Conservation (phyloP, 768 basidiomycete genomes). For the Tricholomella constricta region DNA sequence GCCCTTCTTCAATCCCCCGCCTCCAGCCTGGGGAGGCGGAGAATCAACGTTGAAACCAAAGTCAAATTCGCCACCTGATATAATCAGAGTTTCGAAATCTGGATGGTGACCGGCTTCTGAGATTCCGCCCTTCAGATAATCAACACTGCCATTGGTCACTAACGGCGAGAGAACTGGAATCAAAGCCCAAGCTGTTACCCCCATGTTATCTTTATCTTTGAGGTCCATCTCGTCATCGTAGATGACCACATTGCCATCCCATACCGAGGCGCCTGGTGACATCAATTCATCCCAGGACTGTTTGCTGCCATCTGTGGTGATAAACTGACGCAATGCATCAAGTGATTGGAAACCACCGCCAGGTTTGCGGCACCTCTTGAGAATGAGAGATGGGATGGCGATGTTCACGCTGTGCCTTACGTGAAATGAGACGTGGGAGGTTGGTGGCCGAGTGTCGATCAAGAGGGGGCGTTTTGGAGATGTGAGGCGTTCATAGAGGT, state of each 20-base stretch:
- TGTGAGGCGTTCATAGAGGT: constrained; percentile 50
- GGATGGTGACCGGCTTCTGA: constrained; percentile 60
- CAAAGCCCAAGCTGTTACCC: constrained; percentile 70
- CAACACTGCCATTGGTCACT: constrained; percentile 52
- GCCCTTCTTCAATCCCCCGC: constrained; percentile 32
- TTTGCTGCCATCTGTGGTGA: constrained; percentile 78
- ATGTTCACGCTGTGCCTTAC: constrained; percentile 77
- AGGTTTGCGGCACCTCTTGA: constrained; percentile 79
- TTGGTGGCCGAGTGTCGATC: constrained; percentile 79
- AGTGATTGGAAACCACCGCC: constrained; percentile 66
- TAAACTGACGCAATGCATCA: constrained; percentile 73
- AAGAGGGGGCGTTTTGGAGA: constrained; percentile 62
- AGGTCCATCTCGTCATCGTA: constrained; percentile 80
- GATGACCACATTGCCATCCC: constrained; percentile 78
- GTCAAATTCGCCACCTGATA: constrained; percentile 40
- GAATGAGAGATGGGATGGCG: constrained; percentile 86
- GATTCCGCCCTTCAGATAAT: constrained; percentile 77
- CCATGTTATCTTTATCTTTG: constrained; percentile 55
- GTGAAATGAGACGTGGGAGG: constrained; percentile 64
- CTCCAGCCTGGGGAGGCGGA: constrained; percentile 21
- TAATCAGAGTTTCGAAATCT: constrained; percentile 53
- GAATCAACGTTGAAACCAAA: constrained; percentile 21
- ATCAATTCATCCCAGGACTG: constrained; percentile 69
- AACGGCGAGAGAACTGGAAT: constrained; percentile 64
- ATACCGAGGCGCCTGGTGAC: constrained; percentile 42